phyloP scores from a whole-genome alignment of 2,329 filamentous ascomycete species.

The Stagonosporopsis vannaccii region DNA sequence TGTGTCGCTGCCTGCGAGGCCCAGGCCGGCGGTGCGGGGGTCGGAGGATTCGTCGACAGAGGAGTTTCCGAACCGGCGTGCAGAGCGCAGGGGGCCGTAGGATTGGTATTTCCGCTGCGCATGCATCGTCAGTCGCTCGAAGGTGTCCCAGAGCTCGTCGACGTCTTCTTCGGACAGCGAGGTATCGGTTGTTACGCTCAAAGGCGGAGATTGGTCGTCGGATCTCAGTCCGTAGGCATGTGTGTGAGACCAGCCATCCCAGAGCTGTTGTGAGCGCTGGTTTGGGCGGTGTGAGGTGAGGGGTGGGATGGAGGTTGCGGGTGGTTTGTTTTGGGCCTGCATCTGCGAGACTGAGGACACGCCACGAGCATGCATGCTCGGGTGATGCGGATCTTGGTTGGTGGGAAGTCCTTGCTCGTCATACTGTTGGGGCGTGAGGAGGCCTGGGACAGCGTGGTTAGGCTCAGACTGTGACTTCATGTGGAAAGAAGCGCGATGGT shows the following conservation, averaged over 20 bases:
- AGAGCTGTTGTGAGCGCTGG: slow-evolving; percentile 41
- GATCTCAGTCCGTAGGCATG: slow-evolving; percentile 40
- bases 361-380: slow-evolving; percentile 43
- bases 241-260: slow-evolving; percentile 46
- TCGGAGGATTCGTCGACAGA: slow-evolving; percentile 25
- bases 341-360: slow-evolving; percentile 47
- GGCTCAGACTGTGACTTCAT: slow-evolving; percentile 52
- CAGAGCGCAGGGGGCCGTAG: slow-evolving; percentile 21
- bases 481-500: slow-evolving; percentile 49
- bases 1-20: slow-evolving; percentile 26
- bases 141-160: slow-evolving; percentile 46
- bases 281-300: slow-evolving; percentile 30
- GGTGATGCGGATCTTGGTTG: slow-evolving; percentile 39
- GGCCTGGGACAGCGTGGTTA: slow-evolving; percentile 46
- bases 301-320: slow-evolving; percentile 28
- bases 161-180: slow-evolving; percentile 46
- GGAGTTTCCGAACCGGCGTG: slow-evolving; percentile 24
- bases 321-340: slow-evolving; percentile 34
- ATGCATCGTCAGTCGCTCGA: slow-evolving; percentile 33
- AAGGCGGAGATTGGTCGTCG: slow-evolving; percentile 43
- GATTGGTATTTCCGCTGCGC: slow-evolving; percentile 23
- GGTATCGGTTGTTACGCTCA: slow-evolving; percentile 41
- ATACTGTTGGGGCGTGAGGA: slow-evolving; percentile 47
- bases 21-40: slow-evolving; percentile 2
- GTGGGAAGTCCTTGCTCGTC: slow-evolving; percentile 46